Conservation (phyloP, 148 eudicot species). For the Agrostemma githago region DNA sequence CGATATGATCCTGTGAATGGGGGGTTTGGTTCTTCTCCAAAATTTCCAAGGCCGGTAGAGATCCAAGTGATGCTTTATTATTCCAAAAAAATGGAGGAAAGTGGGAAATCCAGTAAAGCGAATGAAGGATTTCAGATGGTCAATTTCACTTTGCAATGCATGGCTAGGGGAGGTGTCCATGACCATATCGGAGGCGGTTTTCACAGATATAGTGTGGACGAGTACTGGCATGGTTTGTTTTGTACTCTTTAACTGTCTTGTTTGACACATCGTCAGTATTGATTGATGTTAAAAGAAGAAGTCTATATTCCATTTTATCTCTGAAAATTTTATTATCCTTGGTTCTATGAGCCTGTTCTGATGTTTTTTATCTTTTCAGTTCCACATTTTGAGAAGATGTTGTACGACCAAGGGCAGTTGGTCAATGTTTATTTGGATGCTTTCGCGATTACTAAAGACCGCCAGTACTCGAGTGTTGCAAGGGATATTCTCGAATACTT, state of each 20-base stretch:
- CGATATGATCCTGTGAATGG: constrained; percentile 71
- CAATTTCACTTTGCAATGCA: constrained; percentile 57
- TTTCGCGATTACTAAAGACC: constrained; percentile 65
- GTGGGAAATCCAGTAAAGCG: constrained; percentile 44
- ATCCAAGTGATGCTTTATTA: constrained; percentile 74
- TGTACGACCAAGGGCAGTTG: constrained; percentile 94
- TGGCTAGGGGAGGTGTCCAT: constrained; percentile 95
- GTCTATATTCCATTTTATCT: background rate
- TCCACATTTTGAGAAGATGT: constrained; percentile 98
- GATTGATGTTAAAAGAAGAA: background rate
- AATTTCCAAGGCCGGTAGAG: constrained; percentile 94
- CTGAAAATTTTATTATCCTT: background rate
- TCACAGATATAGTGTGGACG: constrained; percentile 98
- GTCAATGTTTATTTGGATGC: constrained; percentile 74
- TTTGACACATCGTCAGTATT: background rate
- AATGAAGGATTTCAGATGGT: constrained; percentile 64
- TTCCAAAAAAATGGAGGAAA: constrained; percentile 52
- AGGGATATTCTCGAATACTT: constrained; percentile 91
- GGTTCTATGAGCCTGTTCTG: background rate
- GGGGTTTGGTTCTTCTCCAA: constrained; percentile 91
- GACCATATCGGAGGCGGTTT: constrained; percentile 98
- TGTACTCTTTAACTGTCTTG: background rate
- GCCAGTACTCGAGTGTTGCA: constrained; percentile 47
- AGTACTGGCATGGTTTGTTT: constrained; percentile 91
- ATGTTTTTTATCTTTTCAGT: constrained; percentile 36